A percentile compares a stretch with the other conserved stretches of the same genome.
Conservation (phyloP, 805 yeast species). For the Priceomyces castillae region DNA sequence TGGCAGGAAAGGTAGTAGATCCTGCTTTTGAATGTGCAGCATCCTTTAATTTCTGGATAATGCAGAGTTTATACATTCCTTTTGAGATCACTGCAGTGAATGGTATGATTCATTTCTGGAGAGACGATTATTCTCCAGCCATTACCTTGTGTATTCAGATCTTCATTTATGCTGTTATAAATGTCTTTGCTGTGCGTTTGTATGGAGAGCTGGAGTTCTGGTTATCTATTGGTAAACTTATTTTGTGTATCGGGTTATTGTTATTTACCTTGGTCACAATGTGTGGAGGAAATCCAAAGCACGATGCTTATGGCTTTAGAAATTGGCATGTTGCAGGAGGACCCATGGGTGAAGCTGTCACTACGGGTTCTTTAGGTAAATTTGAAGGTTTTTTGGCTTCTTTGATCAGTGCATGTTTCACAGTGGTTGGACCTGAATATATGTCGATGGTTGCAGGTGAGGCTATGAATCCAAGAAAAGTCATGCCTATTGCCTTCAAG, state of each 20-base stretch:
- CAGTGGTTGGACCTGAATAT: slow-evolving; percentile 45
- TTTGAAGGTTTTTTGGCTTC: slow-evolving; percentile 44
- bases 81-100: slow-evolving; percentile 49
- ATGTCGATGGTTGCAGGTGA: slow-evolving; percentile 45
- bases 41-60: slow-evolving; percentile 36
- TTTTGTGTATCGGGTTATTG: slow-evolving; percentile 38
- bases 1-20: slow-evolving; percentile 39
- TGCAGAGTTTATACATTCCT: slow-evolving; percentile 47
- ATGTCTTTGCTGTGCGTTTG: slow-evolving; percentile 46
- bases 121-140: slow-evolving; percentile 47
- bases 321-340: slow-evolving; percentile 37
- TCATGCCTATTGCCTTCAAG: slow-evolving; percentile 39
- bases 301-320: slow-evolving; percentile 34
- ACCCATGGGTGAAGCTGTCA: slow-evolving; percentile 36
- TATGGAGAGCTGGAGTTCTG: slow-evolving; percentile 54
- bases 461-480: slow-evolving; percentile 40
- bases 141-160: slow-evolving; percentile 44
- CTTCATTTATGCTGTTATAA: slow-evolving; percentile 40
- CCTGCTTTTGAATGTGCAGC: slow-evolving; percentile 35
- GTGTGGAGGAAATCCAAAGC: slow-evolving; percentile 38
- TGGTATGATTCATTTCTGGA: slow-evolving; percentile 54
- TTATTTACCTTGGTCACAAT: slow-evolving; percentile 34
- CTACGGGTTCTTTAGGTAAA: slow-evolving; percentile 36
- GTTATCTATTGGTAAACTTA: slow-evolving; percentile 38
- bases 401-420: slow-evolving; percentile 36